Base-by-base conservation (phyloP, 2,329 filamentous ascomycete species). In the Paecilomyces sp. region DNA sequence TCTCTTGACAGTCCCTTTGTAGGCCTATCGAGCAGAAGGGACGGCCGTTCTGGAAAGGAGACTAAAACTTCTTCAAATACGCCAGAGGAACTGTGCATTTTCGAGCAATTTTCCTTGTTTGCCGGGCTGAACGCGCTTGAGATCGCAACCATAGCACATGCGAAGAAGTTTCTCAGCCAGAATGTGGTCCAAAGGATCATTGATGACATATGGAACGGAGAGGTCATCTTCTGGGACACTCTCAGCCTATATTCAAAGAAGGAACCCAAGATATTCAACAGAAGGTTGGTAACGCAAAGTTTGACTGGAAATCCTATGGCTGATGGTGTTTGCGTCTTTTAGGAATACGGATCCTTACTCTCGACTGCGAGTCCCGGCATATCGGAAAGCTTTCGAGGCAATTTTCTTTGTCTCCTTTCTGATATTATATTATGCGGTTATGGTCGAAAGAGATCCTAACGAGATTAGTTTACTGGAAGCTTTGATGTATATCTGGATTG, bases 141-240 rank as follows among this genome's bases (percentile, higher is more conserved):
- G 71, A 92, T 96, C 67, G 91, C 91, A 28, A 87, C 88, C 54
- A 86, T 95, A 22, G 88, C 88, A 12, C 83, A 90, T 60, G 90
- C 90, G 31, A 96, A 96, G 76, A 89, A 89, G 54, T 95, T 96
- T 66, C 82, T 96, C 36, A 88, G 88, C 68, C 91, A 95, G 72
- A 83, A 83, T 61, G 84, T 90, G 2, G 88, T 95, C 11, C 91
- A 96, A 70, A 89, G 88, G 67, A 89, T 95, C 64, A 85, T 96
- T 62, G 88, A 89, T 54, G 89, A 89, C 55, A 90, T 96, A 58
- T 95, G 91, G 91, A 86, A 87, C 63, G 91, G 91, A 54, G 88
- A 92, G 64, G 91, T 96, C 61, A 84, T 92, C 41, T 94, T 95
- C 72, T 96, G 91, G 91, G 88, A 92, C 61, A 85, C 81, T 5